Evolutionary conservation across 2,329 filamentous ascomycete genomes (phyloP).

Genomic region (Talaromyces amestolkiae): DNA sequence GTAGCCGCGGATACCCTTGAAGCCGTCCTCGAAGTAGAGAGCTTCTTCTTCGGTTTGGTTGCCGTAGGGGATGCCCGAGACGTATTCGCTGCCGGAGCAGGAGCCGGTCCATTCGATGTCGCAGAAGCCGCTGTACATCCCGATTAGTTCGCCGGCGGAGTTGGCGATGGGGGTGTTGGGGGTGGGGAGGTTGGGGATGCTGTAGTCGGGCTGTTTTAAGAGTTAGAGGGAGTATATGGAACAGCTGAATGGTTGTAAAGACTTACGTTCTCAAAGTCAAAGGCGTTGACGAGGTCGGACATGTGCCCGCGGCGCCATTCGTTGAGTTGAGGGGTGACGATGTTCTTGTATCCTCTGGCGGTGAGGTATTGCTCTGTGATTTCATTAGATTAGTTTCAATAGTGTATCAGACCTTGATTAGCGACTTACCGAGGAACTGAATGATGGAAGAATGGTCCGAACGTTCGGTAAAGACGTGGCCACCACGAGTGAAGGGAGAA

Average conservation of each 20-base stretch:
- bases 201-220: conserved; percentile 46
- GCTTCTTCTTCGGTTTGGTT: conserved; percentile 24
- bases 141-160: conserved; percentile 29
- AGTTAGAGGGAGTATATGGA: not conserved
- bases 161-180: conserved; percentile 41
- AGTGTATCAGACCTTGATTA: not conserved
- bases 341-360: conserved; percentile 8
- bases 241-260: not conserved
- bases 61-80: conserved; percentile 32
- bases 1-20: conserved; percentile 52
- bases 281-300: conserved; percentile 49
- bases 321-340: conserved; percentile 5
- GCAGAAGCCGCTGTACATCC: conserved; percentile 25
- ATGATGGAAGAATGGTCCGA: conserved; percentile 57
- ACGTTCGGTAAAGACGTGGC: conserved; percentile 55
- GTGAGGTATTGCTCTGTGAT: conserved; percentile 8
- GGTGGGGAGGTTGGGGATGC: conserved; percentile 48
- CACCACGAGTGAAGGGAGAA: conserved; percentile 55
- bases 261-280: conserved; percentile 34
- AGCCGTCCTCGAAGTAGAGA: conserved; percentile 51
- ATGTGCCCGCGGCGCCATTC: conserved; percentile 35
- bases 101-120: conserved; percentile 10
- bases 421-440: conserved; percentile 42
- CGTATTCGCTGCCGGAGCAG: conserved; percentile 44
- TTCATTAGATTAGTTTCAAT: not conserved